A percentile compares a stretch with the other conserved stretches of the same genome.
These are phyloP conservation scores for Trichosporon asahii DNA, from an alignment of 1,284 basidiomycete species.

Conservation along the genomic window DNA sequence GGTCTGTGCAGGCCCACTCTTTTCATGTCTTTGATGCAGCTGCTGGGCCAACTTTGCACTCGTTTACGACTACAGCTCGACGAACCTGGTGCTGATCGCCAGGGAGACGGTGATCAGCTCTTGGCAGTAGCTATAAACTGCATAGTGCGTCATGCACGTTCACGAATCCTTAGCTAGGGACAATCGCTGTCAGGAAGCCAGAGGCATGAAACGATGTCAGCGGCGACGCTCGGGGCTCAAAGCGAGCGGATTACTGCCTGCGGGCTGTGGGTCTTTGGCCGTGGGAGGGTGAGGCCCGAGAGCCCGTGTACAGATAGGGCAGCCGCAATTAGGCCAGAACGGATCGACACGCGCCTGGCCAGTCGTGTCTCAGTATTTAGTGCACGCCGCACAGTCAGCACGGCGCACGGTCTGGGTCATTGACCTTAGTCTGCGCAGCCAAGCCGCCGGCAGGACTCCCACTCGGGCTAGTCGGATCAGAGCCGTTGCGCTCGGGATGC, in stretches of 20 bases:
- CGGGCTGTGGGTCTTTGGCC: conserved; percentile 18
- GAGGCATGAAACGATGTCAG: background rate
- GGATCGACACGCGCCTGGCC: background rate
- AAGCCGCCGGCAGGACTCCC: background rate
- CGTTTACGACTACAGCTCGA: background rate
- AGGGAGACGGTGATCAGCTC: background rate
- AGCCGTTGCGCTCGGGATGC: background rate
- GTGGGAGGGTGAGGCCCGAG: no score
- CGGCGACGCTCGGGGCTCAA: conserved; percentile 16
- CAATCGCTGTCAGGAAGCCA: background rate
- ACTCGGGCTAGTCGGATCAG: background rate
- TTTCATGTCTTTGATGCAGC: background rate
- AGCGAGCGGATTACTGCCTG: conserved; percentile 24
- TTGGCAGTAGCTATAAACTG: background rate
- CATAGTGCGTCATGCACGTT: background rate
- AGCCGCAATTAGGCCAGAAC: conserved; percentile 31
- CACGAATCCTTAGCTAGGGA: background rate
- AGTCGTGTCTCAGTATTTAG: background rate
- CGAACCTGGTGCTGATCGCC: background rate
- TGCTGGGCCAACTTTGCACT: background rate
- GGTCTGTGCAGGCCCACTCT: background rate
- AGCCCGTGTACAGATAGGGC: conserved; percentile 22
- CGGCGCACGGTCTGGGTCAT: background rate
- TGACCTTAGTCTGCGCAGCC: no score
- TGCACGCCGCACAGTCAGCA: background rate